A percentile compares a stretch with the other conserved stretches of the same genome.
Evolutionary conservation across 805 yeast genomes (phyloP).

Genomic region (Ogataea methanolica): DNA sequence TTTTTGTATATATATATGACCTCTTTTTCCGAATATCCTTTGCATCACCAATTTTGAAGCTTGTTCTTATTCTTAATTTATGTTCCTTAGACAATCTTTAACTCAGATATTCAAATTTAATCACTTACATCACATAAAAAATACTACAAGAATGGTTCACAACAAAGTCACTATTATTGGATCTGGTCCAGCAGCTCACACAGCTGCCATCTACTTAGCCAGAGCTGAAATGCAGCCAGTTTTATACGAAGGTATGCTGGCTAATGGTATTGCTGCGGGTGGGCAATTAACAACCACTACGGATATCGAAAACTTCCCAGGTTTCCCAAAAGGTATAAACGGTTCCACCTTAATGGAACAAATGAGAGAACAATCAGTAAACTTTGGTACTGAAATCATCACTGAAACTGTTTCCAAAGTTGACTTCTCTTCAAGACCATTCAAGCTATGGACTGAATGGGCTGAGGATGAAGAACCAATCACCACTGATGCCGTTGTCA

Average conservation of each 20-base stretch:
- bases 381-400: conserved; percentile 90
- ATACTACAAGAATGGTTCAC: conserved; percentile 59
- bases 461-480: conserved; percentile 88
- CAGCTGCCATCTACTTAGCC: conserved; percentile 95
- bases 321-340: conserved; percentile 89
- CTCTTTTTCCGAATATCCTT: no score
- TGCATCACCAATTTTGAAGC: no score
- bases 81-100: not conserved
- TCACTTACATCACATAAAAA: no score
- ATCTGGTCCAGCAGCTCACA: conserved; percentile 99
- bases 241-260: conserved; percentile 92
- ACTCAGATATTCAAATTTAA: not conserved
- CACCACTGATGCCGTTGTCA: conserved; percentile 86
- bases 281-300: conserved; percentile 99
- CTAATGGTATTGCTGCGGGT: conserved; percentile 98
- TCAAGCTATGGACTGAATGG: conserved; percentile 96
- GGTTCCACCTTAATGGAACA: conserved; percentile 89
- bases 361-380: conserved; percentile 83
- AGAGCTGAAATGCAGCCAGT: conserved; percentile 96
- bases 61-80: not conserved
- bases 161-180: conserved; percentile 86
- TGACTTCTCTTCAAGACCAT: conserved; percentile 83
- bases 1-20: no score
- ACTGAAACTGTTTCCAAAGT: conserved; percentile 94
- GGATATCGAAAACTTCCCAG: conserved; percentile 98